phyloP scores from a whole-genome alignment of 73 alveolate genomes.

The Paramecium octaurelia region DNA sequence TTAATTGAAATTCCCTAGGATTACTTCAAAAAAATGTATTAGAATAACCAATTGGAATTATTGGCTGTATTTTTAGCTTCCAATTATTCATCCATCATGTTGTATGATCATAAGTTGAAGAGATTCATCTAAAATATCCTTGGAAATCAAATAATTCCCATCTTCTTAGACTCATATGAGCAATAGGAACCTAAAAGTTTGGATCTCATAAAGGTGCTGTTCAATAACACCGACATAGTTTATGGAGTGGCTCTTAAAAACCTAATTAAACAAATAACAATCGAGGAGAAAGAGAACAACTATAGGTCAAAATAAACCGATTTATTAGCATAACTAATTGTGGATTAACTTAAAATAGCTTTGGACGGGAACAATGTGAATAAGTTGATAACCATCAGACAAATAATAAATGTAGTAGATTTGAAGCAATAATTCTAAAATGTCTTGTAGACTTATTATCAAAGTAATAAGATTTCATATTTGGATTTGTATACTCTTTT shows the following conservation, averaged over 20 bases:
- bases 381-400: constrained; percentile 20
- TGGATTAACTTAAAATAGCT: neutral
- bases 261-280: neutral
- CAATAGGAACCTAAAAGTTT: neutral
- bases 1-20: neutral
- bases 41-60: neutral
- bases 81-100: constrained; percentile 32
- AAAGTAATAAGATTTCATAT: neutral
- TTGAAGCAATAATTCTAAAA: neutral
- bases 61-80: neutral
- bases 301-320: neutral
- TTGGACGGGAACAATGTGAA: neutral
- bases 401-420: neutral
- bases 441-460: neutral
- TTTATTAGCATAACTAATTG: neutral
- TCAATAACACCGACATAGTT: neutral
- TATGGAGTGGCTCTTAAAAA: constrained; percentile 39
- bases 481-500: neutral
- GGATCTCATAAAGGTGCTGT: neutral
- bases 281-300: neutral
- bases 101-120: constrained; percentile 41
- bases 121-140: neutral
- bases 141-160: neutral
- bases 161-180: constrained; percentile 6
- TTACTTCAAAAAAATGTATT: neutral